Evolutionary conservation across 1,139 yeast genomes (phyloP).

Genomic region (Kodamaea fungicola): DNA sequence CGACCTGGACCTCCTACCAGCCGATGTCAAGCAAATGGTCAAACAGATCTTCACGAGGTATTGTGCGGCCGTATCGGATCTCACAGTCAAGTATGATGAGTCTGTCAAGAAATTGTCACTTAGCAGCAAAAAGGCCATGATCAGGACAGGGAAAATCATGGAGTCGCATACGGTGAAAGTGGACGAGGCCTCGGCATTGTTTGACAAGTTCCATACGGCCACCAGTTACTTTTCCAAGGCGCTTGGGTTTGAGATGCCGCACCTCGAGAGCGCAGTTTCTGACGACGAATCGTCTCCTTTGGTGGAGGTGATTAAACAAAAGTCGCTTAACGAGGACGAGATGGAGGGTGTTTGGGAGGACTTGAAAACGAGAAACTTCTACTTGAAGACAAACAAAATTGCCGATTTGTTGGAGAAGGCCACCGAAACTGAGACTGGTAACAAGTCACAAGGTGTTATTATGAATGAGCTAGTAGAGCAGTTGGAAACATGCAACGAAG

Average conservation of each 20-base stretch:
- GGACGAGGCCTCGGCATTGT: conserved; percentile 32
- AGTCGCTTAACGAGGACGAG: conserved; percentile 25
- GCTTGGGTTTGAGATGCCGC: conserved; percentile 31
- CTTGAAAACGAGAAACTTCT: conserved; percentile 60
- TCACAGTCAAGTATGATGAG: conserved; percentile 32
- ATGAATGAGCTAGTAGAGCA: conserved; percentile 41
- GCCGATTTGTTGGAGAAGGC: conserved; percentile 25
- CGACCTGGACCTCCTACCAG: not conserved
- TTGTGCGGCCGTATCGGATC: conserved; percentile 40
- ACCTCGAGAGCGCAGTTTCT: conserved; percentile 2
- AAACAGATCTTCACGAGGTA: conserved; percentile 44
- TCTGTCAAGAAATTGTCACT: conserved; percentile 31
- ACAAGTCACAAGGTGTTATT: conserved; percentile 37
- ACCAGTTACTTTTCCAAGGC: conserved; percentile 45
- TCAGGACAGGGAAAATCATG: conserved; percentile 61
- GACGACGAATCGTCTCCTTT: conserved; percentile 11
- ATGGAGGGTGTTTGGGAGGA: conserved; percentile 60
- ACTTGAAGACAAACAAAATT: conserved; percentile 35
- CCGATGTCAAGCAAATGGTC: conserved; percentile 9
- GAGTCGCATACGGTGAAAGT: conserved; percentile 50
- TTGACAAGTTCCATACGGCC: conserved; percentile 45
- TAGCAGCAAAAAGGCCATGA: conserved; percentile 51
- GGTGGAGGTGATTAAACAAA: conserved; percentile 24
- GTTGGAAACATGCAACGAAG: conserved; percentile 39
- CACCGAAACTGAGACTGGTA: not conserved